Base-by-base conservation (phyloP, 768 basidiomycete species). In the Pulveroboletus sp. region DNA sequence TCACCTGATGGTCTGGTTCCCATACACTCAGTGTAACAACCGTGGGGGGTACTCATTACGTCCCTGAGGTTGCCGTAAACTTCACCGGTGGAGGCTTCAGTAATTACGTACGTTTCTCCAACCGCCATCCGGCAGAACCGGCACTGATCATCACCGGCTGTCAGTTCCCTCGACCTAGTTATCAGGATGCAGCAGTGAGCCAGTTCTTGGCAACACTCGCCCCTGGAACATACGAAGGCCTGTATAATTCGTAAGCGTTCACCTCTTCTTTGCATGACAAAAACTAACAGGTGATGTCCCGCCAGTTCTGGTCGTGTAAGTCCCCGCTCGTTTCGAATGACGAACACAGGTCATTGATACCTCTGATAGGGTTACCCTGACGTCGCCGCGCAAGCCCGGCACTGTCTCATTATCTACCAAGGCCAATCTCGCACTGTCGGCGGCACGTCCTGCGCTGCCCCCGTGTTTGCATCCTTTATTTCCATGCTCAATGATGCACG, bases 81-180 rank as follows among this genome's bases (percentile, higher is more conserved):
- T 84, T 86, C 69, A 86, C 83, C 13, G 83, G 85, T 1, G 86
- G 86, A 30, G 86, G 86, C 3, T 89, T 88, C 69, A 86, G 84
- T 61, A 73, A 84, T 53, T 79, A 80, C 45, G 83, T 85, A 54
- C 76, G 35, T 43, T 42, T n/a, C n/a, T n/a, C n/a, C n/a, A n/a
- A n/a, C n/a, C n/a, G n/a, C n/a, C n/a, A n/a, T n/a, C n/a, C n/a
- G n/a, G n/a, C n/a, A n/a, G n/a, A n/a, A n/a, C n/a, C n/a, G n/a
- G n/a, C n/a, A n/a, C n/a, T n/a, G n/a, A n/a, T n/a, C n/a, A n/a
- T n/a, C n/a, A n/a, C n/a, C n/a, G n/a, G n/a, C n/a, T n/a, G n/a
- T 26, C 47, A 83, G 80, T 84, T 81, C 62, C 0, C 55, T 19
- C 76, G 77, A 20, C 85, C 85, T 5, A 5, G 32, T 0, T 86